Conservation (phyloP, 257 asterid genomes). For the Solanum sitiens region DNA sequence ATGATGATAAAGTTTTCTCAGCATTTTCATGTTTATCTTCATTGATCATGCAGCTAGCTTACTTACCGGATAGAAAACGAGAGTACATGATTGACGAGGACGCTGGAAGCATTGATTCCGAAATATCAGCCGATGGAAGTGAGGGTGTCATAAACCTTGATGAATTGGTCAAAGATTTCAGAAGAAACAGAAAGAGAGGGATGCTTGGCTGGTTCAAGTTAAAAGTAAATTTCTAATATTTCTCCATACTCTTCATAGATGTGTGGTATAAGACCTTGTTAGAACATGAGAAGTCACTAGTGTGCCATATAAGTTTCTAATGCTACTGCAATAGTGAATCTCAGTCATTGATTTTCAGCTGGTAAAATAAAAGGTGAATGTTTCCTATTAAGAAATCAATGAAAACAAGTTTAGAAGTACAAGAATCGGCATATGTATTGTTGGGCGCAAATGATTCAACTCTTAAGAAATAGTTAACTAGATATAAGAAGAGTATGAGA, state of each 20-base stretch:
- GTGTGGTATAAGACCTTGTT: not conserved
- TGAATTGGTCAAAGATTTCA: constrained; percentile 52
- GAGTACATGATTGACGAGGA: constrained; percentile 50
- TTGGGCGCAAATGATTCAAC: not conserved
- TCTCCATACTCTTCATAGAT: constrained; percentile 2
- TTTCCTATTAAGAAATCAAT: not conserved
- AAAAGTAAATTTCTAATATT: constrained; percentile 34
- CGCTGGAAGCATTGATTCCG: constrained; percentile 52
- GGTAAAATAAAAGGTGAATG: not conserved
- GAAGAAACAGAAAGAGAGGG: constrained; percentile 53
- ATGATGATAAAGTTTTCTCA: not conserved
- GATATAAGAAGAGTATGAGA: not conserved
- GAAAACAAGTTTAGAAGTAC: not conserved
- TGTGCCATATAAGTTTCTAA: not conserved
- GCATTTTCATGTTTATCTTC: constrained; percentile 5
- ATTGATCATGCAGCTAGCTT: constrained; percentile 55
- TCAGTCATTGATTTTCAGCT: not conserved
- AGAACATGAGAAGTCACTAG: not conserved
- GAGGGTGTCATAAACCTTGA: constrained; percentile 41
- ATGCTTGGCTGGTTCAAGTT: constrained; percentile 82
- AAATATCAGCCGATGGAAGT: constrained; percentile 41
- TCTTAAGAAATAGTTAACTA: not conserved
- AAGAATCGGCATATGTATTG: not conserved
- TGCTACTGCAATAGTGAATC: not conserved
- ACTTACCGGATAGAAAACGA: constrained; percentile 79